Evolutionary conservation across 306 rosid species (phyloP).

Genomic region (Morella rubra): DNA sequence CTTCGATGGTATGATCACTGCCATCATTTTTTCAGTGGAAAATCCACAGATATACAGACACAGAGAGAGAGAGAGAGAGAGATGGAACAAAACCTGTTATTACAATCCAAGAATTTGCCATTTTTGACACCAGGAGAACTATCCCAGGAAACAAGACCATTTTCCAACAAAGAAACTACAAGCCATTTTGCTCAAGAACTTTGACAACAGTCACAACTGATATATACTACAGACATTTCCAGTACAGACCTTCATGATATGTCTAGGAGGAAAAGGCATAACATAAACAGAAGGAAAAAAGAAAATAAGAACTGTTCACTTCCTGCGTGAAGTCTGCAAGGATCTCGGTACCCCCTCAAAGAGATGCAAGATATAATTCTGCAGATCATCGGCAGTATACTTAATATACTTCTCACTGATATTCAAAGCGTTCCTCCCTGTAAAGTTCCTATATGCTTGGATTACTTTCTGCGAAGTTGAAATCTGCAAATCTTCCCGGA

Average conservation of each 20-base stretch:
- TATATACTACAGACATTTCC: neutral
- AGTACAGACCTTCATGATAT: neutral
- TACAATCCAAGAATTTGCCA: neutral
- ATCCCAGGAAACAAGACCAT: neutral
- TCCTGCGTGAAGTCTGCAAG: constrained; percentile 35
- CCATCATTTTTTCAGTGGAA: too few species aligned
- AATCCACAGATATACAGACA: too few species aligned
- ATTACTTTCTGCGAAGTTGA: constrained; percentile 50
- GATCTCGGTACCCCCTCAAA: constrained; percentile 50
- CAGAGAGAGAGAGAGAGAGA: too few species aligned
- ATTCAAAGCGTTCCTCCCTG: constrained; percentile 29
- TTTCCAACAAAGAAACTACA: neutral
- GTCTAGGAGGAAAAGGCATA: neutral
- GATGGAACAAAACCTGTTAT: neutral
- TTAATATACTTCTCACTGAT: constrained; percentile 52
- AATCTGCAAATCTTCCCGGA: constrained; percentile 59
- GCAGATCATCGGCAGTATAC: constrained; percentile 51
- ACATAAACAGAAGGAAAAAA: neutral
- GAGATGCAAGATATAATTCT: constrained; percentile 49
- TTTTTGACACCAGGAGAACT: neutral
- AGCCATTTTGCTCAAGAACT: neutral
- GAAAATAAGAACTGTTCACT: constrained; percentile 19
- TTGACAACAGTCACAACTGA: neutral
- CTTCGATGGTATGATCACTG: too few species aligned
- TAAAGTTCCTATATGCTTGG: constrained; percentile 50